Base-by-base conservation (phyloP, 257 asterid genomes). In the Ophiorrhiza pumila region DNA sequence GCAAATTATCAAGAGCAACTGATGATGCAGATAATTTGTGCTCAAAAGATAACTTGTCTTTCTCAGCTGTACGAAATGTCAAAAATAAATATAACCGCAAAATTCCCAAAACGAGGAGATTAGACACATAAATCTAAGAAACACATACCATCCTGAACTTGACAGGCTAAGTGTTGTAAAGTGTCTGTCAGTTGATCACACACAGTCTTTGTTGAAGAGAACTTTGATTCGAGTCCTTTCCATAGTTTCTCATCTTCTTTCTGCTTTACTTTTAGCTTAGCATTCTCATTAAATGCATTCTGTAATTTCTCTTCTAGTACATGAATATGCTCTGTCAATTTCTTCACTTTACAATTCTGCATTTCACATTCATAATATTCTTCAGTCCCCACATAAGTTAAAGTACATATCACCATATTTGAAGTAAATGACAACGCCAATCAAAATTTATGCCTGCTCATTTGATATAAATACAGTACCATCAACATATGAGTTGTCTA, bases 201-300 rank as follows among this genome's bases (percentile, higher is more conserved):
- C 76, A 83, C 69, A 64, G 90, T 81, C 85, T 89, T 92, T 37
- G 96, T 88, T 42, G 90, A 90, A 74, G 85, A 82, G 81, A 95
- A 86, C 80, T 95, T 95, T 23, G 96, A 92, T 69, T 92, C 97
- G 66, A 95, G 88, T 69, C 97, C 99, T 74, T 68, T 85, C 98
- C 99, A 92, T n/a, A 90, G 93, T 84, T 90, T 92, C 82, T 87
- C 94, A 72, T 95, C 98, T 80, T 95, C 99, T 82, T 90, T 92
- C 81, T 87, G 97, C 86, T 83, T 92, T 75, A 85, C 97, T 78
- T 86, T 90, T 63, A 89, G 85, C 84, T 85, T 90, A 2, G 94
- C 88, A 80, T 95, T 95, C 81, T 95, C 99, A 67, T 92, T 95
- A 76, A 87, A 83, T 7, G 94, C 96, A 81, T 67, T 85, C 85